phyloP scores from a whole-genome alignment of 1,139 yeast species.

The Blastobotrys apis region DNA sequence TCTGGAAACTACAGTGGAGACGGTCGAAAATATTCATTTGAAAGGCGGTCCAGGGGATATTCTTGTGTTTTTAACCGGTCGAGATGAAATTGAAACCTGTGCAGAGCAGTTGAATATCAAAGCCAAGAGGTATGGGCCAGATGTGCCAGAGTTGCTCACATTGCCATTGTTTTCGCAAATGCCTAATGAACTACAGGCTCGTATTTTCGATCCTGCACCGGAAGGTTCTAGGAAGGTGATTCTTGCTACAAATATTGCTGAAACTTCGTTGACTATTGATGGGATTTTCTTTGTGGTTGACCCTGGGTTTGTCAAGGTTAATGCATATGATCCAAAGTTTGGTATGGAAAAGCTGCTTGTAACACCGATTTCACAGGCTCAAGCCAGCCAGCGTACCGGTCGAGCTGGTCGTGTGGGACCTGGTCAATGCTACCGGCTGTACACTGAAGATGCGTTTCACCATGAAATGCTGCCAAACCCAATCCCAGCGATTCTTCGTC shows the following conservation, averaged over 20 bases:
- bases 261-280: constrained; percentile 75
- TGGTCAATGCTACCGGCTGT: constrained; percentile 70
- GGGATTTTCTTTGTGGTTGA: constrained; percentile 74
- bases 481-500: constrained; percentile 90
- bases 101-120: constrained; percentile 70
- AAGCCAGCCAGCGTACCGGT: constrained; percentile 78
- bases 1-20: constrained; percentile 72
- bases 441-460: constrained; percentile 63
- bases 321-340: constrained; percentile 67
- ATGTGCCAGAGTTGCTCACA: constrained; percentile 62
- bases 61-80: constrained; percentile 81
- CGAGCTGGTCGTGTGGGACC: constrained; percentile 89
- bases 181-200: constrained; percentile 69
- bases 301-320: constrained; percentile 76
- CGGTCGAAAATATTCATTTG: constrained; percentile 77
- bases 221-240: constrained; percentile 66
- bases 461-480: constrained; percentile 81
- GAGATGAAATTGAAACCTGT: constrained; percentile 88
- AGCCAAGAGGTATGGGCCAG: constrained; percentile 60
- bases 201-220: constrained; percentile 73
- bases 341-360: constrained; percentile 77
- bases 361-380: constrained; percentile 75
- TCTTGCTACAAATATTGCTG: constrained; percentile 77
- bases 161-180: constrained; percentile 84
- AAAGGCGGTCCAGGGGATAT: constrained; percentile 80